Evolutionary conservation across 768 basidiomycete species (phyloP).

Genomic region (Pisolithus sp.): DNA sequence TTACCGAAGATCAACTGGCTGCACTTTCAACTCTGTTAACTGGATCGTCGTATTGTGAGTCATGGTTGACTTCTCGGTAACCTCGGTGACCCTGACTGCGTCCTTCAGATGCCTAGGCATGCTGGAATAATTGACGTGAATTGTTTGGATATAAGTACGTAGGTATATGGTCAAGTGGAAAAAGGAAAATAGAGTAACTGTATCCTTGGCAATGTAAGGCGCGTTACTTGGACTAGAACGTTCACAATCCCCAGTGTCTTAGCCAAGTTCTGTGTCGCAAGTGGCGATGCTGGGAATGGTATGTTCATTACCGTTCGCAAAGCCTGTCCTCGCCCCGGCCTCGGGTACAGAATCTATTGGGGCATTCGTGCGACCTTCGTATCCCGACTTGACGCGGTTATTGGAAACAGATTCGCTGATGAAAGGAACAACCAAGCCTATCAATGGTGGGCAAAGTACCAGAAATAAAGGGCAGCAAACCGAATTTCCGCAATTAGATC

Average conservation of each 20-base stretch:
- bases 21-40: conserved; percentile 79
- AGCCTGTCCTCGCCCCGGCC: conserved; percentile 62
- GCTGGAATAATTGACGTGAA: background rate
- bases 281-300: conserved; percentile 45
- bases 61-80: background rate
- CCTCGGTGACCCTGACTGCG: background rate
- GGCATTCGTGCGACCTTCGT: conserved; percentile 47
- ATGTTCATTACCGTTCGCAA: conserved; percentile 58
- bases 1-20: conserved; percentile 78
- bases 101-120: conserved; percentile 12
- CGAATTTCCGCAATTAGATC: conserved; percentile 79
- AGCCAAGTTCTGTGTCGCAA: conserved; percentile 38
- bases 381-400: conserved; percentile 78
- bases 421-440: background rate
- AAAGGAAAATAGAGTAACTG: background rate
- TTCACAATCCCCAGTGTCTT: conserved; percentile 14
- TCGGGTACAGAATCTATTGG: conserved; percentile 71
- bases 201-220: conserved; percentile 22
- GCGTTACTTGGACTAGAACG: conserved; percentile 29
- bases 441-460: background rate
- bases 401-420: conserved; percentile 67
- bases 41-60: conserved; percentile 78
- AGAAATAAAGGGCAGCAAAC: conserved; percentile 32
- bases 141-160: background rate
- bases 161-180: background rate